These are phyloP conservation scores for Tritrichomonas musculus DNA, from an alignment of 208 protist species.

Conservation along the genomic window DNA sequence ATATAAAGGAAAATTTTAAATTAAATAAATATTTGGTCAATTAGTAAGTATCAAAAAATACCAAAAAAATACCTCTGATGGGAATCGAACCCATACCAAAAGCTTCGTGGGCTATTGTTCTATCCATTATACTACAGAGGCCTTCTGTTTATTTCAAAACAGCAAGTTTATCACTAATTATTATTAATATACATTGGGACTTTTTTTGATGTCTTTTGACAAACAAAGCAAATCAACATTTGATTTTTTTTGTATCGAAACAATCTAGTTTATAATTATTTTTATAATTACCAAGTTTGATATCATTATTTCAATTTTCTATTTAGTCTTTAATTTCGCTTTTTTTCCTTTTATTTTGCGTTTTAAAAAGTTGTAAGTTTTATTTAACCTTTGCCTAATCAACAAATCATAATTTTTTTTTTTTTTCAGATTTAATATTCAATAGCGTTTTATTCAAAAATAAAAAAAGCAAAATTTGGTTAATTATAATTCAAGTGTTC, in stretches of 20 bases:
- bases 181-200: not conserved
- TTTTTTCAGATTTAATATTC: not conserved
- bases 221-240: not conserved
- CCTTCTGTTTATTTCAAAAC: not conserved
- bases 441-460: not conserved
- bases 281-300: too few species aligned
- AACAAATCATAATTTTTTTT: not conserved
- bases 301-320: too few species aligned
- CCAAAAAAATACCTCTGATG: not conserved
- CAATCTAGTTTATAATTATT: too few species aligned
- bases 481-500: not conserved
- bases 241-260: not conserved
- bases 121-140: not conserved
- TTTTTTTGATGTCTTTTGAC: not conserved
- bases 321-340: not conserved
- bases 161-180: not conserved
- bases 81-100: too few species aligned
- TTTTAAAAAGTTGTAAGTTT: not conserved
- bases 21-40: not conserved
- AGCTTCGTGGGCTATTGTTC: not conserved
- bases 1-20: not conserved
- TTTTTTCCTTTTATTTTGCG: not conserved
- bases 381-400: not conserved
- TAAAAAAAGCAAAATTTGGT: too few species aligned
- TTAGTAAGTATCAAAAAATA: not conserved